Evolutionary conservation across 2,329 filamentous ascomycete species (phyloP).

Genomic region (Parascedosporium putredinis): DNA sequence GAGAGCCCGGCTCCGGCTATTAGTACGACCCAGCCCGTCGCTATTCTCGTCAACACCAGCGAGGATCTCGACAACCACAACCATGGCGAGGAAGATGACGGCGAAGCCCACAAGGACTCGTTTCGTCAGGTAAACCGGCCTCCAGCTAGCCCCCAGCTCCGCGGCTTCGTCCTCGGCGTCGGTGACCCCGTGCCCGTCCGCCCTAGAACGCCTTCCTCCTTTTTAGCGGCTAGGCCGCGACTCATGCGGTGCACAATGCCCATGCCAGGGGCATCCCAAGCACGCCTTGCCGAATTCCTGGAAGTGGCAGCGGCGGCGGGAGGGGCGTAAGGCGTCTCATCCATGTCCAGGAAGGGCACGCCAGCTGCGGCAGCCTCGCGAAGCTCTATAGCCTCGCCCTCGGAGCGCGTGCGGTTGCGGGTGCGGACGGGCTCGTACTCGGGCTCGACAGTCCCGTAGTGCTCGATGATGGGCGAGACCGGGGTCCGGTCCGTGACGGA

Average conservation of each 20-base stretch:
- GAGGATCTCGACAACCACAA: conserved; percentile 16
- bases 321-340: background rate
- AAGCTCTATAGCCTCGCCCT: background rate
- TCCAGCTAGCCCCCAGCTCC: conserved; percentile 15
- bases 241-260: background rate
- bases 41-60: conserved; percentile 13
- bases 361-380: conserved; percentile 6
- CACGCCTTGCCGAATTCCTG: no score
- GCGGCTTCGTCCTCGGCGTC: background rate
- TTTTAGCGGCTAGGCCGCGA: background rate
- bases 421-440: no score
- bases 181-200: background rate
- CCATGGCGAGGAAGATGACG: conserved; percentile 13
- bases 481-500: background rate
- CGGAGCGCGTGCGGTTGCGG: no score
- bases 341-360: conserved; percentile 5
- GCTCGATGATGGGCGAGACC: background rate
- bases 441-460: background rate
- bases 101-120: conserved; percentile 15
- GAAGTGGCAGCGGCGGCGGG: no score
- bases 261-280: background rate
- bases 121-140: conserved; percentile 16
- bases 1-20: conserved; percentile 13
- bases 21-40: conserved; percentile 9
- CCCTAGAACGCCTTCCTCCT: background rate